Percentiles rank a stretch among this genome's conserved stretches.
phyloP scores from a whole-genome alignment of 495 filamentous ascomycete genomes.

The Penicillium lagena region DNA sequence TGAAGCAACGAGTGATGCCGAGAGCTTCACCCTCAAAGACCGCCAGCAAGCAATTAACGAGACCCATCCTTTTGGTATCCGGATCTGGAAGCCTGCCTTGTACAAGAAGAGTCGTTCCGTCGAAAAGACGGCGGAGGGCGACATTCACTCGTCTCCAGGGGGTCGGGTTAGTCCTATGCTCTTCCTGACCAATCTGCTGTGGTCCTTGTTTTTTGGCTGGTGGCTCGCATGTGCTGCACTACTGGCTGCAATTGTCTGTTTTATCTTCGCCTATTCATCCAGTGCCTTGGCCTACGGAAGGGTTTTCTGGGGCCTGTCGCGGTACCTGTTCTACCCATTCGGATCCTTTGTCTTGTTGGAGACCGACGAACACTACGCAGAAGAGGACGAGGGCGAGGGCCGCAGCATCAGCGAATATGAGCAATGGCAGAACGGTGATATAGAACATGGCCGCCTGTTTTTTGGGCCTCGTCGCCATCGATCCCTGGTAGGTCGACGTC shows the following conservation, averaged over 20 bases:
- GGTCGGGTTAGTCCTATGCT: slow-evolving; percentile 78
- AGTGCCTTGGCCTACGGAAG: slow-evolving; percentile 82
- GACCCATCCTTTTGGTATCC: slow-evolving; percentile 97
- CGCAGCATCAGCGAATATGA: slow-evolving; percentile 98
- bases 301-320: slow-evolving; percentile 75
- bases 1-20: slow-evolving; percentile 64
- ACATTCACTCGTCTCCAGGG: slow-evolving; percentile 94
- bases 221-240: slow-evolving; percentile 81
- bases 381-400: slow-evolving; percentile 98
- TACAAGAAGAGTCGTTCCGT: slow-evolving; percentile 98
- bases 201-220: slow-evolving; percentile 94
- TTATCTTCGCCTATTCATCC: slow-evolving; percentile 69
- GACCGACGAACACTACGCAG: slow-evolving; percentile 87
- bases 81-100: slow-evolving; percentile 95
- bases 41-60: slow-evolving; percentile 97
- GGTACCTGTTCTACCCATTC: slow-evolving; percentile 92
- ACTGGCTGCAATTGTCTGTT: slow-evolving; percentile 67
- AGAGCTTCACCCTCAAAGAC: slow-evolving; percentile 77
- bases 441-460: slow-evolving; percentile 92
- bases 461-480: slow-evolving; percentile 78
- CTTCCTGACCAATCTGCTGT: slow-evolving; percentile 78
- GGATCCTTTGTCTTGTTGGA: slow-evolving; percentile 91
- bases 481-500: slow-evolving; percentile 81
- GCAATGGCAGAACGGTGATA: slow-evolving; percentile 95
- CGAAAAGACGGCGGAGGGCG: slow-evolving; percentile 89